phyloP scores from a whole-genome alignment of 176 grass and related monocot species.

The Coix lacrymajobi region DNA sequence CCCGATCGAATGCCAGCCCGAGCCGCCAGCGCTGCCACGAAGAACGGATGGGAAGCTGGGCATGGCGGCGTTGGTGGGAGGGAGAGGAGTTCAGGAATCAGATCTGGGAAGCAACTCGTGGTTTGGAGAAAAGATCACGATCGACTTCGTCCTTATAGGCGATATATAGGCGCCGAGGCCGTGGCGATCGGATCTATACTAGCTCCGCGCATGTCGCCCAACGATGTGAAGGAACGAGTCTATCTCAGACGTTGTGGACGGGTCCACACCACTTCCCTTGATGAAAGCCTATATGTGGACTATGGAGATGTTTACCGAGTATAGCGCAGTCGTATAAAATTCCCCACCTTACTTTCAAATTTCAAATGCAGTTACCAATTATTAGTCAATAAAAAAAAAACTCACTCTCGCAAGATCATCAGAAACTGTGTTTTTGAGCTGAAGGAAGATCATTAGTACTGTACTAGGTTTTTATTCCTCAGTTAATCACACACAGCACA shows the following conservation, averaged over 20 bases:
- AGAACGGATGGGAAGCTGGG: neutral
- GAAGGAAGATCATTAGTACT: neutral
- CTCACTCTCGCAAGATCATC: neutral
- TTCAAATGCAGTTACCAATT: neutral
- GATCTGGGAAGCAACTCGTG: neutral
- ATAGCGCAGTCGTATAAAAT: too few relatives aligned
- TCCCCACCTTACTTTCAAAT: neutral
- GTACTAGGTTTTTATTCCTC: neutral
- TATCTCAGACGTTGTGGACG: too few relatives aligned
- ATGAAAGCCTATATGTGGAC: too few relatives aligned
- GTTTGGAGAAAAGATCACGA: neutral
- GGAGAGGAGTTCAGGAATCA: neutral
- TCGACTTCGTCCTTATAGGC: neutral
- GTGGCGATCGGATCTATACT: neutral
- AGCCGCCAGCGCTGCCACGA: neutral
- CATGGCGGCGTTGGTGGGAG: neutral
- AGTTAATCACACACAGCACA: neutral
- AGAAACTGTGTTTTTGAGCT: neutral
- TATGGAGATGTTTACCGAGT: too few relatives aligned
- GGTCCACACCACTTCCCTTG: too few relatives aligned
- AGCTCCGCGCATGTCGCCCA: neutral
- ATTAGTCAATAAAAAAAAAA: neutral
- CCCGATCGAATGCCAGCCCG: neutral
- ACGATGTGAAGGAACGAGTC: neutral
- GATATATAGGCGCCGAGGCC: neutral